A percentile compares a stretch with the other conserved stretches of the same genome.
These are phyloP conservation scores for Cicer pinnatifidum DNA, from an alignment of 306 rosid genomes.

Conservation along the genomic window DNA sequence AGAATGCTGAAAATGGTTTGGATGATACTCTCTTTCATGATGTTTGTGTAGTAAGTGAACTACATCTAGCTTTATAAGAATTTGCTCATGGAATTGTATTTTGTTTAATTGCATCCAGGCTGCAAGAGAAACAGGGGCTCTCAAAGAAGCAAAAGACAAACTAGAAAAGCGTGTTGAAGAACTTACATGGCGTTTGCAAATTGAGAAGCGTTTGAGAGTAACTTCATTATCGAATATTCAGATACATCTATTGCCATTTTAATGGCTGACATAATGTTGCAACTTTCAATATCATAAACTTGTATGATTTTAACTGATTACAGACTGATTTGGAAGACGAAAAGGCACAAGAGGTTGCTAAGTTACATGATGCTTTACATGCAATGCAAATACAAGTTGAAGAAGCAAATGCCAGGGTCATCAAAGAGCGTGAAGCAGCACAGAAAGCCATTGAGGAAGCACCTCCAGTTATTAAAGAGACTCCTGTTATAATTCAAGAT, in stretches of 20 bases:
- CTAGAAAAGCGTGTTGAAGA: conserved; percentile 99
- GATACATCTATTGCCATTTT: conserved; percentile 38
- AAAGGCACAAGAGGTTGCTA: conserved; percentile 78
- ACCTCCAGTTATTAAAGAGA: conserved; percentile 97
- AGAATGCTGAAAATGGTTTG: conserved; percentile 92
- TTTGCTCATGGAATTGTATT: conserved; percentile 39
- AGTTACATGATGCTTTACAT: conserved; percentile 79
- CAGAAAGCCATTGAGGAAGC: conserved; percentile 92
- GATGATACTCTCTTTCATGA: conserved; percentile 40
- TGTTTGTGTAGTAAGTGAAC: conserved; percentile 44
- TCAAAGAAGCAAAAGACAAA: conserved; percentile 98
- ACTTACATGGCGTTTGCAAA: conserved; percentile 98
- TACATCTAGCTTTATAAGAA: conserved; percentile 30
- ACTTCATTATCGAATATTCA: conserved; percentile 41
- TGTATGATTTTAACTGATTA: conserved; percentile 42
- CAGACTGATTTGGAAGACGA: conserved; percentile 99
- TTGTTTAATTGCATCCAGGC: conserved; percentile 66
- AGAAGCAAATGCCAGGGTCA: conserved; percentile 84
- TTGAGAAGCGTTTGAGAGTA: conserved; percentile 97
- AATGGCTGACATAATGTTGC: conserved; percentile 25
- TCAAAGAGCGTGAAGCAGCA: conserved; percentile 86
- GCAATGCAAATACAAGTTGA: conserved; percentile 84
- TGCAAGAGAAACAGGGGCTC: conserved; percentile 98
- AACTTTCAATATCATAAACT: conserved; percentile 31
- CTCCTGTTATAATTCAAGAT: conserved; percentile 91